phyloP scores from a whole-genome alignment of 108 stramenopile genomes.

The Cyclotella choctawhatcheeana region DNA sequence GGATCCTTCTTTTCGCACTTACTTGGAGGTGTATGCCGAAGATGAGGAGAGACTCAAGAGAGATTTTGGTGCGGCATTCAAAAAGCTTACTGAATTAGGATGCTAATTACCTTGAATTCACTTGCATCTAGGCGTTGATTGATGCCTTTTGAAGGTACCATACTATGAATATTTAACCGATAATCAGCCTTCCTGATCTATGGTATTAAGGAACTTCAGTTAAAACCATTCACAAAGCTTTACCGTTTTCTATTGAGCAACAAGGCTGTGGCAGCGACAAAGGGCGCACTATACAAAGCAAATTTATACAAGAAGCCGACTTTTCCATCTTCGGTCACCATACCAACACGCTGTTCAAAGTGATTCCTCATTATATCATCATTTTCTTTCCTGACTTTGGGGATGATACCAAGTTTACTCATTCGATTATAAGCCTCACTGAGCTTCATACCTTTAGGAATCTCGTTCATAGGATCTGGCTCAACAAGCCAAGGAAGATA shows the following conservation, averaged over 20 bases:
- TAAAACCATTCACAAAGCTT: not conserved
- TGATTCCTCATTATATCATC: conserved; percentile 36
- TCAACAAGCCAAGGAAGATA: conserved; percentile 32
- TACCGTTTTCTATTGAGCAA: not conserved
- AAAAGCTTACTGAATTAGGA: conserved; percentile 79
- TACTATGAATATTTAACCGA: too few species aligned
- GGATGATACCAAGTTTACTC: conserved; percentile 36
- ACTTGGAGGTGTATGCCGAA: conserved; percentile 67
- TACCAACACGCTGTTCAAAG: conserved; percentile 46
- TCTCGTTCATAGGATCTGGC: conserved; percentile 42
- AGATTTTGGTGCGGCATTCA: conserved; percentile 81
- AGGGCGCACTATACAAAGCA: not conserved
- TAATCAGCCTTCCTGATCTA: too few species aligned
- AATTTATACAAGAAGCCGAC: not conserved
- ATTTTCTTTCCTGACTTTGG: conserved; percentile 27
- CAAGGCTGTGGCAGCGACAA: not conserved
- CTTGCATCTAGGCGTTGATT: not conserved
- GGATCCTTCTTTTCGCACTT: conserved; percentile 59
- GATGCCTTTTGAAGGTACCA: not conserved
- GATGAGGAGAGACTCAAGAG: conserved; percentile 74
- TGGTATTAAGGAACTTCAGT: too few species aligned
- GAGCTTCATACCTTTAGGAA: conserved; percentile 20
- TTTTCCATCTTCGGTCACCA: conserved; percentile 21
- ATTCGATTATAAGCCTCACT: conserved; percentile 48
- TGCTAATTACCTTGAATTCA: conserved; percentile 28